Percentiles rank a stretch among this genome's conserved stretches.
phyloP scores from a whole-genome alignment of 2,329 filamentous ascomycete species.

The Cladosporium velox region DNA sequence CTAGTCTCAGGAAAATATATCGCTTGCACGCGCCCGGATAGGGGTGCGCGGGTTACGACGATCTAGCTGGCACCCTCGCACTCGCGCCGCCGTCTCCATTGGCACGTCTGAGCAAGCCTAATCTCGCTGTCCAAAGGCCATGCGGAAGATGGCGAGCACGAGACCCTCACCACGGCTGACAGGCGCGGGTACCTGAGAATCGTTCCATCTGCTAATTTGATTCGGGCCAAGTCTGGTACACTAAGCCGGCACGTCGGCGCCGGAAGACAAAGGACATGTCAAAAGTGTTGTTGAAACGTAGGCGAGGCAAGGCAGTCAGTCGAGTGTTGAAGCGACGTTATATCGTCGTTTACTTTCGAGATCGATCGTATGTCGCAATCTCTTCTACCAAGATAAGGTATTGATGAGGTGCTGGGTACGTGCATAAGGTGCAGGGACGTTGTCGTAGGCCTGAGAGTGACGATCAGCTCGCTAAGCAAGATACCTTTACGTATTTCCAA shows the following conservation, averaged over 20 bases:
- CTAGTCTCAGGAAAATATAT: background rate
- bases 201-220: background rate
- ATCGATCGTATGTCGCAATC: background rate
- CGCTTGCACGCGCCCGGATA: background rate
- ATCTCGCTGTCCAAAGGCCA: background rate
- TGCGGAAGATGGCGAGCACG: background rate
- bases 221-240: background rate
- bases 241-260: constrained; percentile 1
- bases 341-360: background rate
- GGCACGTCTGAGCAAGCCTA: background rate
- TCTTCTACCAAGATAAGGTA: background rate
- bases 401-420: background rate
- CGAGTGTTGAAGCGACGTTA: background rate
- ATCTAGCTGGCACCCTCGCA: background rate
- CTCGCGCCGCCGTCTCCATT: background rate
- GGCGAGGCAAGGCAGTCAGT: background rate
- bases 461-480: background rate
- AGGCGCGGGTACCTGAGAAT: constrained; percentile 6
- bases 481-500: background rate
- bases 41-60: background rate
- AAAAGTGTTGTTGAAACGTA: background rate
- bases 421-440: background rate
- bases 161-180: background rate
- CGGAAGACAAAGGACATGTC: constrained; percentile 5
- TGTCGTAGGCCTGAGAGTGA: background rate